These are phyloP conservation scores for Suhomyces maxii DNA, from an alignment of 1,139 yeast genomes.

Conservation along the genomic window DNA sequence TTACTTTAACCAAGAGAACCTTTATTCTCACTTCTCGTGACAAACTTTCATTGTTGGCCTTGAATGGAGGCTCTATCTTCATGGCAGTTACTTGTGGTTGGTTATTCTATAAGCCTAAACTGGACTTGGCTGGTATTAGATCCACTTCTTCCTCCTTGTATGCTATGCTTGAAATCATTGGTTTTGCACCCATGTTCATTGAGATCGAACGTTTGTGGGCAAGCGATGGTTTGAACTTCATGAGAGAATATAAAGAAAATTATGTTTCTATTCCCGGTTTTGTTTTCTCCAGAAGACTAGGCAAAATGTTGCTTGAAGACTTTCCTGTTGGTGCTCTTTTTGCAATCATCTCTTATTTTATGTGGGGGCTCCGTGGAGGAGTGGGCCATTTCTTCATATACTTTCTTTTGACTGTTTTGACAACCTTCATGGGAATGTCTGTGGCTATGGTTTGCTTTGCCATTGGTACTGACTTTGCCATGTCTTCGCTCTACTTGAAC, in stretches of 20 bases:
- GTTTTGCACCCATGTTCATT: conserved; percentile 25
- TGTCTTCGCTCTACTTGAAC: conserved; percentile 20
- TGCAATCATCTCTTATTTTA: conserved; percentile 22
- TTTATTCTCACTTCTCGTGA: conserved; percentile 21
- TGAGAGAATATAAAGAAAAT: conserved; percentile 23
- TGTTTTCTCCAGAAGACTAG: conserved; percentile 22
- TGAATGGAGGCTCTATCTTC: conserved; percentile 20
- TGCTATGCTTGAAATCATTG: conserved; percentile 24
- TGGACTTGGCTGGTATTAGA: conserved; percentile 22
- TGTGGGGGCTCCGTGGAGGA: conserved; percentile 26
- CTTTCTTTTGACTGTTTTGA: conserved; percentile 19
- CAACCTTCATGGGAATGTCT: conserved; percentile 22
- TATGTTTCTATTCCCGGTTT: conserved; percentile 24
- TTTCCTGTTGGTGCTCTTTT: conserved; percentile 22
- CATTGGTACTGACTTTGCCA: conserved; percentile 19
- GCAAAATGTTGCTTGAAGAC: conserved; percentile 23
- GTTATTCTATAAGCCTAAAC: conserved; percentile 22
- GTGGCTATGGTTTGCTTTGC: conserved; percentile 24
- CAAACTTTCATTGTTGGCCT: conserved; percentile 17
- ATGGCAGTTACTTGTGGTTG: conserved; percentile 23
- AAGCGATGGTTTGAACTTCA: conserved; percentile 22
- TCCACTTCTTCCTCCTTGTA: conserved; percentile 22
- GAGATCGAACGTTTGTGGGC: conserved; percentile 25
- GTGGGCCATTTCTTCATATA: conserved; percentile 21
- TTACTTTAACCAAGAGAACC: conserved; percentile 20